phyloP scores from a whole-genome alignment of 495 filamentous ascomycete species.

The Neurospora terricola region DNA sequence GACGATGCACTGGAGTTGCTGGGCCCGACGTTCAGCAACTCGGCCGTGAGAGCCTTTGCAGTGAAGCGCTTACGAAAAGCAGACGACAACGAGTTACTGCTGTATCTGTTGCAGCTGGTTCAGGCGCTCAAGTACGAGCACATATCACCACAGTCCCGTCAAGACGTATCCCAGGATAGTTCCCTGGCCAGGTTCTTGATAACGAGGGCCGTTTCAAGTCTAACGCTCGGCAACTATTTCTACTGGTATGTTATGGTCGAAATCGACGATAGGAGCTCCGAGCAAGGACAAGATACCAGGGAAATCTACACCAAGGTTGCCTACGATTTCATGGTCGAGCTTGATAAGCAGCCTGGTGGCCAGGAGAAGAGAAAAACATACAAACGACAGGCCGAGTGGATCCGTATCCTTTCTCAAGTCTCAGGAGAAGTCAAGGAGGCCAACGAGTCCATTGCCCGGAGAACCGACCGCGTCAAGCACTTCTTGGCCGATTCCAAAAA shows the following conservation, averaged over 20 bases:
- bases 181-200: conserved; percentile 88
- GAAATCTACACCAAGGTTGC: conserved; percentile 84
- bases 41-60: conserved; percentile 80
- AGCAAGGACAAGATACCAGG: conserved; percentile 59
- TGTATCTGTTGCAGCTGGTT: conserved; percentile 91
- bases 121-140: conserved; percentile 96
- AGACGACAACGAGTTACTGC: conserved; percentile 83
- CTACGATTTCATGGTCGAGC: conserved; percentile 87
- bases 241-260: conserved; percentile 99
- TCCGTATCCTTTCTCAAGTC: conserved; percentile 78
- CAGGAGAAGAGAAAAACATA: conserved; percentile 64
- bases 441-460: conserved; percentile 62
- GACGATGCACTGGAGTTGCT: conserved; percentile 94
- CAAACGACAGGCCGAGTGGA: conserved; percentile 78
- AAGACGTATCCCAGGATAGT: conserved; percentile 65
- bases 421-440: conserved; percentile 81
- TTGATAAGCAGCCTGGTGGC: conserved; percentile 52
- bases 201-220: conserved; percentile 69
- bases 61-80: conserved; percentile 85
- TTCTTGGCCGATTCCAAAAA: conserved; percentile 83
- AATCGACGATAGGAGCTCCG: conserved; percentile 65
- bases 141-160: conserved; percentile 44
- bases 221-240: conserved; percentile 86
- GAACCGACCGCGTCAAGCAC: conserved; percentile 73
- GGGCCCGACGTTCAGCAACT: conserved; percentile 83